Conservation (phyloP, 2,329 filamentous ascomycete genomes). For the Hypocreales sp. region DNA sequence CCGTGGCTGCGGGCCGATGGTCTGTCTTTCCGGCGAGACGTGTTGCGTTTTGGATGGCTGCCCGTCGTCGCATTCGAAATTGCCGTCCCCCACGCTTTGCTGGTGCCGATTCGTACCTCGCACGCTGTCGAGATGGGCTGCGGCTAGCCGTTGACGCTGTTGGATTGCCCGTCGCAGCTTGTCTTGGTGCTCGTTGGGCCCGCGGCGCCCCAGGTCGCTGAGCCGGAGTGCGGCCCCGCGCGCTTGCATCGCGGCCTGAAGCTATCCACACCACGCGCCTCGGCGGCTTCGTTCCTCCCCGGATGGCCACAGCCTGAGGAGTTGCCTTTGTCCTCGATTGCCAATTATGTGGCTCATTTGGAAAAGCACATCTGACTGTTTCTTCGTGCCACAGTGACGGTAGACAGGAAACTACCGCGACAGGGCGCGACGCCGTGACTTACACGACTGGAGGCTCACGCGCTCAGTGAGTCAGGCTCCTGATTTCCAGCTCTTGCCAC, state of each 20-base stretch:
- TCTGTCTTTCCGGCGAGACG: slow-evolving; percentile 2
- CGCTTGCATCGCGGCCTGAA: slow-evolving; percentile 8
- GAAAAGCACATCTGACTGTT: too few relatives aligned
- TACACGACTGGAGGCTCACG: too few relatives aligned
- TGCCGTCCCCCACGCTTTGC: slow-evolving; percentile 6
- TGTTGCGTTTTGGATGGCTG: slow-evolving; percentile 6
- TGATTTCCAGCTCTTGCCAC: too few relatives aligned
- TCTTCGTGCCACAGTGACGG: too few relatives aligned
- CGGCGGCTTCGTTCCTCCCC: slow-evolving; percentile 6
- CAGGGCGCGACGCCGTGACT: too few relatives aligned
- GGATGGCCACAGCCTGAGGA: too few relatives aligned
- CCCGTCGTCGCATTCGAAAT: slow-evolving; percentile 17
- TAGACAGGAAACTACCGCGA: too few relatives aligned
- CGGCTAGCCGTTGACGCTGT: slow-evolving; percentile 5
- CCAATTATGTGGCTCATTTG: too few relatives aligned
- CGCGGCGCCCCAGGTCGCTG: too few relatives aligned
- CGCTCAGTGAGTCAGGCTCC: too few relatives aligned
- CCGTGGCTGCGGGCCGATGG: slow-evolving; percentile 3
- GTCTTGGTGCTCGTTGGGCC: slow-evolving; percentile 4
- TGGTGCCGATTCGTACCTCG: not conserved
- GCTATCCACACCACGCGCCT: slow-evolving; percentile 16
- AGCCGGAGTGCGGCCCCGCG: slow-evolving; percentile 3
- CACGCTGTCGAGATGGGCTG: slow-evolving; percentile 1
- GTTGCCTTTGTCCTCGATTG: too few relatives aligned
- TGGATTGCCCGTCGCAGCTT: slow-evolving; percentile 4